Conservation (phyloP, 768 basidiomycete species). For the Crassisporium funariophilum region DNA sequence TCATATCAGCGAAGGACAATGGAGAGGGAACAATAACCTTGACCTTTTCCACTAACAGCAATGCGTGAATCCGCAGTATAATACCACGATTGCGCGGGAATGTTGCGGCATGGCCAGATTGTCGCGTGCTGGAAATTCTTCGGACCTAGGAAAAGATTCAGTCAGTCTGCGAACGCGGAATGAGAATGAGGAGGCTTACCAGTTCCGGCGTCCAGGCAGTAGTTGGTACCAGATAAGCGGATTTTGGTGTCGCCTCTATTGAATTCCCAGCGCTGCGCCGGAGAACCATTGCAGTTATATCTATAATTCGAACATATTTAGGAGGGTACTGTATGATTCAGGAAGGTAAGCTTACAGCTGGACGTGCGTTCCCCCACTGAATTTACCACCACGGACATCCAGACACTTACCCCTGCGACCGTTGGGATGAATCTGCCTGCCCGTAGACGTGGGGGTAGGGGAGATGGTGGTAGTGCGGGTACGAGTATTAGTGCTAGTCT, state of each 20-base stretch:
- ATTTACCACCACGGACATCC: constrained; percentile 27
- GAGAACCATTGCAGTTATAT: constrained; percentile 31
- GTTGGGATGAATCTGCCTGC: constrained; percentile 27
- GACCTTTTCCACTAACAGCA: constrained; percentile 21
- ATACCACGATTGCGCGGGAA: constrained; percentile 27
- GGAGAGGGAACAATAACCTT: background rate
- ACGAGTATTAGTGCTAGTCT: too few species aligned
- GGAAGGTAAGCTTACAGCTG: too few species aligned
- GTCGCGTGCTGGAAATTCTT: constrained; percentile 22
- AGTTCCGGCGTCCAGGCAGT: constrained; percentile 31
- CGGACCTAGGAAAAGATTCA: constrained; percentile 17
- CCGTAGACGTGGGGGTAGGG: constrained; percentile 2
- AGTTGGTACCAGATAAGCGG: constrained; percentile 22
- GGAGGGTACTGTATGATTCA: background rate
- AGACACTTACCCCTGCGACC: constrained; percentile 29
- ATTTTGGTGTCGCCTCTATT: constrained; percentile 24
- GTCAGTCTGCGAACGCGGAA: too few species aligned
- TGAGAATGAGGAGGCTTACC: constrained; percentile 13
- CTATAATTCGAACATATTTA: constrained; percentile 8
- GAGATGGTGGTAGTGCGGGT: background rate
- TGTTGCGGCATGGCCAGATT: constrained; percentile 25
- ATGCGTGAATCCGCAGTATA: constrained; percentile 29
- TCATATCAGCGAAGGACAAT: background rate
- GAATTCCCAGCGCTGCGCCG: constrained; percentile 30
- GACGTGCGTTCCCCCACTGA: too few species aligned